Conservation (phyloP, 139 green algal genomes). For the Mesostigma viride region DNA sequence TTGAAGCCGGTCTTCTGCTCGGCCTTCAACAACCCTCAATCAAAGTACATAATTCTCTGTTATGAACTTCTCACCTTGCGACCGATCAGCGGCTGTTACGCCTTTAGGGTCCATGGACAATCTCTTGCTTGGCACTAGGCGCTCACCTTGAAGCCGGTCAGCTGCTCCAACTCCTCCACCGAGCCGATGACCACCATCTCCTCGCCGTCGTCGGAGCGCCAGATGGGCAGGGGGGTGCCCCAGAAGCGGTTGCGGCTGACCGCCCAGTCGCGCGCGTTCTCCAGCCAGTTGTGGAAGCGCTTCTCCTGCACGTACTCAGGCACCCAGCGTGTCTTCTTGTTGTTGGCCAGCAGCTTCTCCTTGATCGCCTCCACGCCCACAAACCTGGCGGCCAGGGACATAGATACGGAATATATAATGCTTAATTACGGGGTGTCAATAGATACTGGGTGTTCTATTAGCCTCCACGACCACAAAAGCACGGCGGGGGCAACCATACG, state of each 20-base stretch:
- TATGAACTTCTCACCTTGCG: too few relatives aligned
- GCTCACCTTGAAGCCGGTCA: constrained; percentile 62
- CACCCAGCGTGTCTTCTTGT: constrained; percentile 88
- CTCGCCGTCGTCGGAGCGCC: constrained; percentile 49
- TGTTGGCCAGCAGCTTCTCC: constrained; percentile 73
- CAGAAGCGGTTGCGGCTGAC: constrained; percentile 78
- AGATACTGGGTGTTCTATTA: too few relatives aligned
- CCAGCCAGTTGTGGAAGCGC: constrained; percentile 97
- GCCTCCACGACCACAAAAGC: too few relatives aligned
- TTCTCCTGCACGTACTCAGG: constrained; percentile 92
- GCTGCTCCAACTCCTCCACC: constrained; percentile 76
- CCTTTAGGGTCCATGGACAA: too few relatives aligned
- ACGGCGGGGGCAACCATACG: too few relatives aligned
- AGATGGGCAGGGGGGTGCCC: constrained; percentile 96
- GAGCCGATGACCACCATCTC: constrained; percentile 80
- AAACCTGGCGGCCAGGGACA: constrained; percentile 67
- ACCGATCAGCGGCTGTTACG: too few relatives aligned
- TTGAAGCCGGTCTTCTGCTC: too few relatives aligned
- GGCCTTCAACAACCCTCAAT: too few relatives aligned
- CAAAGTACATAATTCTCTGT: too few relatives aligned
- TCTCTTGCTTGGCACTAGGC: too few relatives aligned
- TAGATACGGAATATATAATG: too few relatives aligned
- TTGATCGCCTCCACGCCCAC: constrained; percentile 81
- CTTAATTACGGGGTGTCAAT: too few relatives aligned
- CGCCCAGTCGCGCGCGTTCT: constrained; percentile 87